Conservation (phyloP, 148 eudicot species). For the Arctostaphylos glauca region DNA sequence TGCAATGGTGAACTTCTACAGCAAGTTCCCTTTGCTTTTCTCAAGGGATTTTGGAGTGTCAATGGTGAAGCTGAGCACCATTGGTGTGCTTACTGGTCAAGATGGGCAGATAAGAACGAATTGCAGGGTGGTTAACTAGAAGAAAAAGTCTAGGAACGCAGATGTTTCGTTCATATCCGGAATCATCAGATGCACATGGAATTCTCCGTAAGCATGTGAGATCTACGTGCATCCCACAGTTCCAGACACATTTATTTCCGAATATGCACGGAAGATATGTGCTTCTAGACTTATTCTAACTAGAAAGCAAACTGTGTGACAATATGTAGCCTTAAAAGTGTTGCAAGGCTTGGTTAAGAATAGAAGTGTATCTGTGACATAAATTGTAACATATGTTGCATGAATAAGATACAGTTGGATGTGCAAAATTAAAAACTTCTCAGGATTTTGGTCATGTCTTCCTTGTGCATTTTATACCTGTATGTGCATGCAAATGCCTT, state of each 20-base stretch:
- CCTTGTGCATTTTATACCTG: not conserved
- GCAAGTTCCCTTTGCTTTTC: constrained; percentile 43
- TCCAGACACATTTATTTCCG: no score
- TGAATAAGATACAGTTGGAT: not conserved
- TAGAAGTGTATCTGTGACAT: not conserved
- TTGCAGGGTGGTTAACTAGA: constrained; percentile 53
- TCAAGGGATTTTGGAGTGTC: constrained; percentile 52
- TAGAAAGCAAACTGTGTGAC: constrained; percentile 17
- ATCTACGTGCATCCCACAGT: no score
- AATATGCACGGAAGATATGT: no score
- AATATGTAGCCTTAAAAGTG: not conserved
- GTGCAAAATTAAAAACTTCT: not conserved
- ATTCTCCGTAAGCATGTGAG: no score
- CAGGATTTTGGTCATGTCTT: not conserved
- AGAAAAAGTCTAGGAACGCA: no score
- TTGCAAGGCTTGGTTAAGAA: not conserved
- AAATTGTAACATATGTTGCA: not conserved
- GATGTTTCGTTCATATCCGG: no score
- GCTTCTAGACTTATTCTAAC: constrained; percentile 18
- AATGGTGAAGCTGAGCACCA: constrained; percentile 50
- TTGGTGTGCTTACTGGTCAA: constrained; percentile 60
- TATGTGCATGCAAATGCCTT: not conserved
- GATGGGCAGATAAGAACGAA: constrained; percentile 62
- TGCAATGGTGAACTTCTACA: constrained; percentile 38
- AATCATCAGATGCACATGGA: no score